Conservation (phyloP, 148 eudicot species). For the Rhododendron henanense region DNA sequence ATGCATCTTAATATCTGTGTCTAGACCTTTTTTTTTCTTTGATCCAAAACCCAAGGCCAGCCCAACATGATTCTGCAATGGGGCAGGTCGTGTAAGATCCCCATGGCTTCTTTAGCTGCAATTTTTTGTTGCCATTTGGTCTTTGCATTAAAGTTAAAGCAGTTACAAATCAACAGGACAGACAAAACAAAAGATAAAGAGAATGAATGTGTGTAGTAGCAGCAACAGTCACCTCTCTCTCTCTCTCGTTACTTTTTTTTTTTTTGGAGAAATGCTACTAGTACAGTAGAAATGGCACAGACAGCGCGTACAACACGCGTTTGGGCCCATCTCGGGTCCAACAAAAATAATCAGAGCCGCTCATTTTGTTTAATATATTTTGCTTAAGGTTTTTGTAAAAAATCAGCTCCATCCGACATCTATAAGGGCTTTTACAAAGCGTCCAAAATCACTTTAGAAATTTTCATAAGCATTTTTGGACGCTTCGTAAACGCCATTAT, state of each 20-base stretch:
- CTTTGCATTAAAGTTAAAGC: constrained; percentile 40
- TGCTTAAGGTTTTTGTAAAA: too few species aligned
- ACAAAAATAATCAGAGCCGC: too few species aligned
- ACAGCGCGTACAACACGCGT: too few species aligned
- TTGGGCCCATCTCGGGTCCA: too few species aligned
- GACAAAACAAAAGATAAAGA: constrained; percentile 7
- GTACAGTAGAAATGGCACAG: too few species aligned
- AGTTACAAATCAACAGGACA: constrained; percentile 5
- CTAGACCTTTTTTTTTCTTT: background rate
- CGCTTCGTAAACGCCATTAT: too few species aligned
- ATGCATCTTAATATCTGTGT: background rate
- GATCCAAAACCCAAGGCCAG: constrained; percentile 28
- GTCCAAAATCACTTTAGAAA: too few species aligned
- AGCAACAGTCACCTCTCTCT: constrained; percentile 5
- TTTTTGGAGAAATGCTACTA: too few species aligned
- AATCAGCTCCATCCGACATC: too few species aligned
- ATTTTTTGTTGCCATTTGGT: constrained; percentile 30
- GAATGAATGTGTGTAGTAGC: constrained; percentile 20
- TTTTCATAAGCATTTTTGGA: too few species aligned
- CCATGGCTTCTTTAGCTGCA: constrained; percentile 9
- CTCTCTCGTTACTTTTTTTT: background rate
- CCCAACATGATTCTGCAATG: constrained; percentile 19
- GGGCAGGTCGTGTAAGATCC: constrained; percentile 25
- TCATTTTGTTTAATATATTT: too few species aligned
- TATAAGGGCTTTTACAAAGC: too few species aligned